Conservation (phyloP, 805 yeast genomes). For the Myxozyma monticola region DNA sequence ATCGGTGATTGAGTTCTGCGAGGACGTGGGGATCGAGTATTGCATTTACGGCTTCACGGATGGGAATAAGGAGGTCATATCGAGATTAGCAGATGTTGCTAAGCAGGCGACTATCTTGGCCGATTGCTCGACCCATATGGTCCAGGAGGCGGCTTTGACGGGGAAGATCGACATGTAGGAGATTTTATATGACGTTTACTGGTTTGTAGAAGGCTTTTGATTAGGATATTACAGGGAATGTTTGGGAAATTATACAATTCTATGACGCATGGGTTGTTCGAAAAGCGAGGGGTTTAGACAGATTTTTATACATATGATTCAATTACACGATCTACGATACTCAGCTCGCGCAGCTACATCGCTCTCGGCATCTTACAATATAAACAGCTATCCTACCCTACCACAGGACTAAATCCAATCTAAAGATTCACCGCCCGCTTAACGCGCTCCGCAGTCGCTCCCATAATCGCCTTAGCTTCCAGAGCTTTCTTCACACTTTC, state of each 20-base stretch:
- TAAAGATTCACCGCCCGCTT: constrained; percentile 23
- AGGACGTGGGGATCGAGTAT: constrained; percentile 72
- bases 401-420: too few species aligned
- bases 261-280: too few species aligned
- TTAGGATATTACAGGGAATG: background rate
- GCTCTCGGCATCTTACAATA: too few species aligned
- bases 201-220: background rate
- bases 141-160: constrained; percentile 45
- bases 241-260: background rate
- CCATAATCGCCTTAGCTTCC: constrained; percentile 22
- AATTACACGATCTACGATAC: too few species aligned
- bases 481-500: constrained; percentile 22
- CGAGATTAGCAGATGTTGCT: constrained; percentile 70
- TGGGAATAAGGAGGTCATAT: constrained; percentile 73
- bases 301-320: background rate
- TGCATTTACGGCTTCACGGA: constrained; percentile 80
- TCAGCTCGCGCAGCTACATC: too few species aligned
- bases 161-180: constrained; percentile 11
- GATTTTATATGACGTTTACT: background rate
- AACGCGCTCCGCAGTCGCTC: constrained; percentile 29
- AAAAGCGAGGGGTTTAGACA: too few species aligned
- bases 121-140: constrained; percentile 69
- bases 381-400: too few species aligned
- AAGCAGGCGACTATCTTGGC: constrained; percentile 74
- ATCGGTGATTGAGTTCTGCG: constrained; percentile 69